phyloP scores from a whole-genome alignment of 2,329 filamentous ascomycete genomes.

The Claviceps citrina region DNA sequence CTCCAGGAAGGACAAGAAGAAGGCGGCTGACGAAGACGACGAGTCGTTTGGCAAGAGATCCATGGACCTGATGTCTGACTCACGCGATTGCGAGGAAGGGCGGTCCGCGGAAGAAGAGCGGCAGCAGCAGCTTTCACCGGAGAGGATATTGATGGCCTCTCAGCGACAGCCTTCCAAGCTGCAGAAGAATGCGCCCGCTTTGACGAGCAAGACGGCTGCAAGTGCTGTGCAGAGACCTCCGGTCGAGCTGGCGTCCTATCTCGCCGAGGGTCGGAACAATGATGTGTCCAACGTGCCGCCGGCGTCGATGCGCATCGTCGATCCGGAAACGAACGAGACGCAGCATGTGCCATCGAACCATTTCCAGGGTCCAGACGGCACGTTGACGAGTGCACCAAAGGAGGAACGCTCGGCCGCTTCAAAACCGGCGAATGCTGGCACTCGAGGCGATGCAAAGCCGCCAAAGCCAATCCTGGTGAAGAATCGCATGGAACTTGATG shows the following conservation, averaged over 20 bases:
- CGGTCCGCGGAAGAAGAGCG: conserved; percentile 24
- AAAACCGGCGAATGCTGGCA: conserved; percentile 12
- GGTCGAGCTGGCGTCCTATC: conserved; percentile 28
- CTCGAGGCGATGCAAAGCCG: conserved; percentile 33
- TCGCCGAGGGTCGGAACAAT: conserved; percentile 31
- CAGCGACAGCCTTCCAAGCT: conserved; percentile 51
- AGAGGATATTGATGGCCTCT: conserved; percentile 22
- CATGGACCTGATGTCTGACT: conserved; percentile 35
- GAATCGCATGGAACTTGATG: conserved; percentile 51
- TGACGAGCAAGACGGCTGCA: conserved; percentile 22
- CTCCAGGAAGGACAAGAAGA: conserved; percentile 47
- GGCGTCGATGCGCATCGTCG: conserved; percentile 43
- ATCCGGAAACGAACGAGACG: conserved; percentile 32
- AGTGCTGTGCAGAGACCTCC: conserved; percentile 16
- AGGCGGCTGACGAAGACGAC: conserved; percentile 40
- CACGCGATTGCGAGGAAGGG: conserved; percentile 30
- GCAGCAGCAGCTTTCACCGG: conserved; percentile 25
- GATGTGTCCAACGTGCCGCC: conserved; percentile 41
- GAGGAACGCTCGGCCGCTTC: conserved; percentile 21
- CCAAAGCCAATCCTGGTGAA: conserved; percentile 36
- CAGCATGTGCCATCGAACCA: conserved; percentile 20
- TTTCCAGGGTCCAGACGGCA: conserved; percentile 12
- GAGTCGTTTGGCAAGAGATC: conserved; percentile 47
- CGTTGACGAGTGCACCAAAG: conserved; percentile 19
- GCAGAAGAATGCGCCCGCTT: conserved; percentile 45